Base-by-base conservation (phyloP, 2,329 filamentous ascomycete species). In the Neopestalotiopsis sp. region DNA sequence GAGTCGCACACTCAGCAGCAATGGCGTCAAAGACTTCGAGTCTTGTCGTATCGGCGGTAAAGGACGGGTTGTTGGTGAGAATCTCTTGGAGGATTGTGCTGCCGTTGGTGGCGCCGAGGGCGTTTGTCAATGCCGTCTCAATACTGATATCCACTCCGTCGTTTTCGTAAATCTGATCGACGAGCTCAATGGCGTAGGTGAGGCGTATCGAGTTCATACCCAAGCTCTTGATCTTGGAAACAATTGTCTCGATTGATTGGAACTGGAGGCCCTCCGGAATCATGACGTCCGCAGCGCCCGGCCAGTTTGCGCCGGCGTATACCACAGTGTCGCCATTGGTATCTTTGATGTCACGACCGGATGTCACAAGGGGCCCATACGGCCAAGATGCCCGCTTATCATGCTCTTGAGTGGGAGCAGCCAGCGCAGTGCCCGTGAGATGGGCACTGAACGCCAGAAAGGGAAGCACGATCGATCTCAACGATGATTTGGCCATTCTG, bases 201-300 rank as follows among this genome's bases (percentile, higher is more conserved):
- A 91, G 78, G 0, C 90, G 87, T 38, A 91, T 84, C 0, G 87
- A 85, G 72, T 91, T 91, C 83, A 91, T 87, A n/a, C 88, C 88
- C 1, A 90, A 74, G 68, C 83, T 83, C 72, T 89, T 89, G 72
- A 90, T 84, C 75, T 85, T 85, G 1, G 83, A 78, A 0, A 90
- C 85, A 34, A 91, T 88, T 2, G 78, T 79, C 45, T 83, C 80
- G 57, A 91, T 81, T 0, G 88, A 90, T 42, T 86, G 84, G 76
- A 90, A 90, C 74, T 91, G 89, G 0, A 91, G 82, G 2, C 89
- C 89, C 72, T 91, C 89, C 0, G 89, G 89, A 0, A 91, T 81
- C 89, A 91, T 91, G 10, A 86, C 82, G 42, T 90, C 88, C 40
- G 84, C 84, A 3, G 86, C 85, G 0, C 87, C 89, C 0, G 88